A percentile compares a stretch with the other conserved stretches of the same genome.
phyloP scores from a whole-genome alignment of 2,329 filamentous ascomycete species.

The Xylaria arbuscula region DNA sequence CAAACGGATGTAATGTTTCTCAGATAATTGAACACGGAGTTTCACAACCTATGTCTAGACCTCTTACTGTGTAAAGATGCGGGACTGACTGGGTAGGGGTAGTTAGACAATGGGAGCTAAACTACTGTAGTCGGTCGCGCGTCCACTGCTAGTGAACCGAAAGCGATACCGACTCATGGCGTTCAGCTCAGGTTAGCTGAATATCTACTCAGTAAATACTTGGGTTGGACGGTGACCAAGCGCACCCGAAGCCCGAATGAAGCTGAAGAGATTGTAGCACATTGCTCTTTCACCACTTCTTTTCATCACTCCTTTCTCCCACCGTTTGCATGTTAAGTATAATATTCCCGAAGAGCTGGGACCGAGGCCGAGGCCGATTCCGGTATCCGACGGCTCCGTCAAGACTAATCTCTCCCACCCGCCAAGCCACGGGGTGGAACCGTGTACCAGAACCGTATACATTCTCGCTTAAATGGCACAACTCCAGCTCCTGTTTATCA shows the following conservation, averaged over 20 bases:
- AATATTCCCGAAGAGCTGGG: too few species aligned
- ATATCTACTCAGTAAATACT: background rate
- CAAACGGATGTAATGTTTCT: background rate
- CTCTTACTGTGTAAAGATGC: background rate
- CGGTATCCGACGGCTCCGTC: background rate
- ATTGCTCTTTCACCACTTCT: background rate
- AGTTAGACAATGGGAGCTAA: background rate
- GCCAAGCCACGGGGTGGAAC: background rate
- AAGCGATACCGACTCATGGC: constrained; percentile 28
- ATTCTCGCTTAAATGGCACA: background rate
- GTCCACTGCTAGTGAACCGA: constrained; percentile 9
- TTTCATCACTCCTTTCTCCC: background rate
- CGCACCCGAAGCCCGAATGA: background rate
- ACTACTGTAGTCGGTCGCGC: background rate
- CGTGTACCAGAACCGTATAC: background rate
- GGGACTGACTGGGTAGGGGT: background rate
- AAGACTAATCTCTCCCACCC: background rate
- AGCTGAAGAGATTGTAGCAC: background rate
- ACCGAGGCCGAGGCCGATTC: background rate
- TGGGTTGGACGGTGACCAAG: too few species aligned
- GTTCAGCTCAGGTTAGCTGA: background rate
- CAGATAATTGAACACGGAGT: too few species aligned
- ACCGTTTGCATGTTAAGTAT: background rate
- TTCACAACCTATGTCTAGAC: too few species aligned
- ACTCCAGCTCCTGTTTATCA: background rate